Base-by-base conservation (phyloP, 768 basidiomycete genomes). In the Hydnum rufescens region DNA sequence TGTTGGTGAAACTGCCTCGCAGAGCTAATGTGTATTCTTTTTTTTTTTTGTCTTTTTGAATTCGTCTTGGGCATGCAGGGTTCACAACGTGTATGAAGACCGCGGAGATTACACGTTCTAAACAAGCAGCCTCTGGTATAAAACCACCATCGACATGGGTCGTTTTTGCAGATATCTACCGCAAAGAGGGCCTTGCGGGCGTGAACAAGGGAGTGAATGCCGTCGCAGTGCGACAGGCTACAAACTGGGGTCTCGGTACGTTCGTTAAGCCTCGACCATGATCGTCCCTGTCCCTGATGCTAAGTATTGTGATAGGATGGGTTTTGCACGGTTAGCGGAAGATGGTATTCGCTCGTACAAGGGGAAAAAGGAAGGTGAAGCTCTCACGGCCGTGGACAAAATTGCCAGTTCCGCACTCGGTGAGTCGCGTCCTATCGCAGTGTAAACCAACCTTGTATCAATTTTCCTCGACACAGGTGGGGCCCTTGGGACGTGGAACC, bases 51-150 rank as follows among this genome's bases (percentile, higher is more conserved):
- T 44, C 44, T 32, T 48, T 26, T 18, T 39, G 32, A 46, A 50
- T 50, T 36, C 54, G 42, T 23, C n/a, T n/a, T 26, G 18, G 4
- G 29, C 4, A 5, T 13, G 23, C 4, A 95, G 90, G 93, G 60
- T 89, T 97, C 71, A 93, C 89, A 68, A 96, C 93, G 42, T 95
- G 89, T 67, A 99, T 99, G 95, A 99, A 99, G 69, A 99, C 95
- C 22, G 95, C 77, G 57, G 90, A 93, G 67, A 97, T 97, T 58
- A 96, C 92, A 47, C 81, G 92, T 59, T 82, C 85, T 62, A 99
- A 99, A 67, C 83, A 87, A 60, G 84, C 80, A 23, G 77, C 81
- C 16, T 65, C 74, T 28, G 95, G 95, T 36, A 73, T 80, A 39
- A 81, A 86, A 63, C 87, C 89, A 6, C 82, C 81, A 51, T 87